A percentile compares a stretch with the other conserved stretches of the same genome.
These are phyloP conservation scores for Capsicum baccatum DNA, from an alignment of 257 asterid genomes.

Conservation along the genomic window DNA sequence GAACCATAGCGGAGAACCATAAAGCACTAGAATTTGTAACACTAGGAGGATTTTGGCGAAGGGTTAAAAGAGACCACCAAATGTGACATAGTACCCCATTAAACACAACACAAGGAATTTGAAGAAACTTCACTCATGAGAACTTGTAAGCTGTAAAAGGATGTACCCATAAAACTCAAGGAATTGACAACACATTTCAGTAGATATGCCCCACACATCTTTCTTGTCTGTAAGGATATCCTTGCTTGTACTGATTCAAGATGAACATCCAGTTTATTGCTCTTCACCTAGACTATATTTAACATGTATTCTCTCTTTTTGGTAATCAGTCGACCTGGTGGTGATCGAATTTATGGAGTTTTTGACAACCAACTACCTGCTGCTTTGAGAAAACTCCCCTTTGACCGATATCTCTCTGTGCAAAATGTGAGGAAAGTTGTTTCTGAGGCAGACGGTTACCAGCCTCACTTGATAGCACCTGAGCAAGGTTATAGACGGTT, in stretches of 20 bases:
- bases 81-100: background rate
- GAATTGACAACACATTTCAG: background rate
- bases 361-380: conserved; percentile 39
- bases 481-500: conserved; percentile 97
- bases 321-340: conserved; percentile 71
- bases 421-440: conserved; percentile 38
- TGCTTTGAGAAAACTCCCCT: conserved; percentile 34
- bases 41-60: background rate
- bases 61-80: background rate
- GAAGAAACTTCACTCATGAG: background rate
- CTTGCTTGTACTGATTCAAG: background rate
- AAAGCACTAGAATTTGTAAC: background rate
- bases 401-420: conserved; percentile 35
- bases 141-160: background rate
- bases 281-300: background rate
- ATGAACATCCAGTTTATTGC: background rate
- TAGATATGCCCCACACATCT: background rate
- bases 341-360: conserved; percentile 39
- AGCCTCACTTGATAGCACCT: conserved; percentile 97
- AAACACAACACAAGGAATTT: background rate
- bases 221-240: background rate
- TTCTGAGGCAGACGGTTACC: conserved; percentile 99
- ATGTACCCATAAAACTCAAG: background rate
- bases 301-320: background rate
- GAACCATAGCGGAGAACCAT: background rate